Base-by-base conservation (phyloP, 2,329 filamentous ascomycete genomes). In the Aspergillus chevalieri region DNA sequence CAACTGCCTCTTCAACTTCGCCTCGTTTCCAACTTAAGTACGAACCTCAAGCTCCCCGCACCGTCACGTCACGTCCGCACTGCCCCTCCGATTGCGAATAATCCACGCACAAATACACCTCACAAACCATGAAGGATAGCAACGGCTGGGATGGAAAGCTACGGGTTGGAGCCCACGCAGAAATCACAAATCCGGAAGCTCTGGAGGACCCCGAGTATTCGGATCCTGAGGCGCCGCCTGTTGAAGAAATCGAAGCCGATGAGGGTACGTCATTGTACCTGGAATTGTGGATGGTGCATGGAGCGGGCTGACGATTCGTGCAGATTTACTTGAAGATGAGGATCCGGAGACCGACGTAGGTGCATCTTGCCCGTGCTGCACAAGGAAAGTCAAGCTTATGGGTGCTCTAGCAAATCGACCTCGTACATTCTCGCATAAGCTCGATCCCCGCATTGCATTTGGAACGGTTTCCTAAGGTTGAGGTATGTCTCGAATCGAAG, bases 131-230 rank as follows among this genome's bases (percentile, higher is more conserved):
- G 69, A 72, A 69, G 52, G 70, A 70, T 56, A 69, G 65, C 51
- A 68, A 68, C 56, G 72, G 72, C 46, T 74, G 71, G 73, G 73
- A 75, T 55, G 73, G 72, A 26, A 75, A 75, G 56, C 55, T 74
- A 51, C 61, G 72, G 39, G 72, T 95, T 46, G 83, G 87, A 53
- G 83, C 84, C 61, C 85, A 81, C 64, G 78, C 83, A 2, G 74
- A 82, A 28, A 74, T 94, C 43, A 76, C 80, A 21, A 94, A 95
- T 62, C 86, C 89, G 2, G 89, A 93, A 63, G 88, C 87, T 8
- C 70, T 95, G 46, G 87, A 86, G 41, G 90, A 96, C 61, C 83
- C 87, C 0, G 90, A 95, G 47, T 89, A 92, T 65, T 93, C 88
- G 14, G 90, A 88, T 57, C 81, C 80, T 17, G 78, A 81, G 55